These are phyloP conservation scores for Coemansia umbellata DNA, from an alignment of 192 early-diverging fungal genomes.

Conservation along the genomic window DNA sequence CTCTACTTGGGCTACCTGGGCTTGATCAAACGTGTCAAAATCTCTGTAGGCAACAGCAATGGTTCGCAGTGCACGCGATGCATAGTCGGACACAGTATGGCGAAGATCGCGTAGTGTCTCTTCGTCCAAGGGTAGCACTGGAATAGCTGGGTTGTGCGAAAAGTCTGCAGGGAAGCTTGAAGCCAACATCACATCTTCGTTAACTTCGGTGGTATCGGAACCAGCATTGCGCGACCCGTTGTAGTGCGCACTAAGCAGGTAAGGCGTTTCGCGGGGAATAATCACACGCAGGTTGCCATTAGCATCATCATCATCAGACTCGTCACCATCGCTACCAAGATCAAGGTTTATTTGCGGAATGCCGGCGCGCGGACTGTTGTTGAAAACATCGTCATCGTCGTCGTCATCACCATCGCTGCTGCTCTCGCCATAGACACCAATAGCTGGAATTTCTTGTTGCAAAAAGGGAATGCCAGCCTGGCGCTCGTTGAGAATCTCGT, in stretches of 20 bases:
- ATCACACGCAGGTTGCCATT: not conserved
- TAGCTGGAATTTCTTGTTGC: not conserved
- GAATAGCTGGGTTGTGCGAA: slow-evolving; percentile 48
- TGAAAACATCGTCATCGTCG: slow-evolving; percentile 6
- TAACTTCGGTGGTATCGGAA: slow-evolving; percentile 47
- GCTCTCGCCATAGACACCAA: too few relatives aligned
- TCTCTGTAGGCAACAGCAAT: slow-evolving; percentile 85
- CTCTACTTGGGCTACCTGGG: slow-evolving; percentile 34
- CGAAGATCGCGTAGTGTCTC: slow-evolving; percentile 47
- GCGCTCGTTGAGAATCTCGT: slow-evolving; percentile 35
- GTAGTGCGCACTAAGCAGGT: slow-evolving; percentile 46
- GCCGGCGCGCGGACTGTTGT: slow-evolving; percentile 8
- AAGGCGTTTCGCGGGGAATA: slow-evolving; percentile 9
- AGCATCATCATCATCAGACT: slow-evolving; percentile 1
- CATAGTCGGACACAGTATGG: slow-evolving; percentile 43
- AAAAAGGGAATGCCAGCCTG: not conserved
- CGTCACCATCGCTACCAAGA: slow-evolving; percentile 39
- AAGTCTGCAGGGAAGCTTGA: slow-evolving; percentile 37
- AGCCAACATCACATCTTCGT: slow-evolving; percentile 14
- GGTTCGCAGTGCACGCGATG: slow-evolving; percentile 77
- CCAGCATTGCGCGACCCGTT: slow-evolving; percentile 28
- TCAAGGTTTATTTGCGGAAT: slow-evolving; percentile 52
- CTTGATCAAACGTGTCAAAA: slow-evolving; percentile 61
- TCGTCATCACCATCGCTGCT: slow-evolving; percentile 11
- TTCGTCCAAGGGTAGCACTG: slow-evolving; percentile 46